A percentile compares a stretch with the other conserved stretches of the same genome.
Evolutionary conservation across 306 rosid genomes (phyloP).

Genomic region (Senna siamea): DNA sequence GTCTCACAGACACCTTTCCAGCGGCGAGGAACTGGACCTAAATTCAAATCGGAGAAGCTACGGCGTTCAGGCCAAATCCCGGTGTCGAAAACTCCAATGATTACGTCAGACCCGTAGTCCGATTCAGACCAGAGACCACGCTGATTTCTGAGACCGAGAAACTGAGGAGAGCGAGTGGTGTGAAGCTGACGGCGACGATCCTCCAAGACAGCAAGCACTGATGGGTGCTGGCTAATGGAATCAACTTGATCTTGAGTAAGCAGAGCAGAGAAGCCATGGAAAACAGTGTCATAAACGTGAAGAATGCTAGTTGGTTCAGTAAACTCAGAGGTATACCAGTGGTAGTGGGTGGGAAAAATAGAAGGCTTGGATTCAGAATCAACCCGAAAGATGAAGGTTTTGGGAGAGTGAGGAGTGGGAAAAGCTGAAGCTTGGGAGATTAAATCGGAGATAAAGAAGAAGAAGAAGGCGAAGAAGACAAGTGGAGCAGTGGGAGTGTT

Average conservation of each 20-base stretch:
- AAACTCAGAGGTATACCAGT: conserved; percentile 74
- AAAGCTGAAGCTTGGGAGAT: conserved; percentile 18
- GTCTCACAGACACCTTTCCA: conserved; percentile 71
- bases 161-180: conserved; percentile 84
- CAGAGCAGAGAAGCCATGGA: conserved; percentile 75
- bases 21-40: conserved; percentile 62
- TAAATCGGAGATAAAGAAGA: conserved; percentile 16
- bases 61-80: conserved; percentile 74
- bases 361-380: conserved; percentile 65
- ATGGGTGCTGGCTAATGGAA: conserved; percentile 51
- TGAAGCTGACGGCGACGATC: conserved; percentile 72
- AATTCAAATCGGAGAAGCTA: conserved; percentile 64
- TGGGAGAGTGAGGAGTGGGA: conserved; percentile 20
- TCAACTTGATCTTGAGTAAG: conserved; percentile 42
- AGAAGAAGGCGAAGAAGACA: conserved; percentile 33
- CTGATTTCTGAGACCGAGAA: conserved; percentile 73
- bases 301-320: conserved; percentile 57
- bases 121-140: conserved; percentile 78
- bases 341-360: conserved; percentile 63
- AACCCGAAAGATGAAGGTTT: conserved; percentile 61
- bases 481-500: neutral
- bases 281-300: conserved; percentile 65
- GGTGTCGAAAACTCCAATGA: conserved; percentile 65
- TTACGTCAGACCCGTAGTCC: conserved; percentile 71
- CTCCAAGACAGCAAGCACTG: conserved; percentile 60